Percentiles rank a stretch among this genome's conserved stretches.
Conservation (phyloP, 2,329 filamentous ascomycete genomes). For the Corinectria fuckeliana region DNA sequence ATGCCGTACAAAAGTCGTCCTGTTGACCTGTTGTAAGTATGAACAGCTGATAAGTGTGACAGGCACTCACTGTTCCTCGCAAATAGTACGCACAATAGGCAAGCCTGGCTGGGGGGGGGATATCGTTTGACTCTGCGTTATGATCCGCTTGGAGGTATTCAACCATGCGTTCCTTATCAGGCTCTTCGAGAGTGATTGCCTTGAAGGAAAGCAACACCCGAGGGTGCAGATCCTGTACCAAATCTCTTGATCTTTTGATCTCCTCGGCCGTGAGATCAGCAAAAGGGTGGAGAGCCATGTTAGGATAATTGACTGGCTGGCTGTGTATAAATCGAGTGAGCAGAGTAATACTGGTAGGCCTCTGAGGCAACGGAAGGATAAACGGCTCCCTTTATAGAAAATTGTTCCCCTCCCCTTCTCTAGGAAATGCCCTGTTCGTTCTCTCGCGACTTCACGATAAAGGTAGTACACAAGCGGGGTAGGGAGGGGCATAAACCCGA, state of each 20-base stretch:
- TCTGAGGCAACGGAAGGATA: background rate
- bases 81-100: slow-evolving; percentile 15
- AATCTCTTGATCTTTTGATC: slow-evolving; percentile 9
- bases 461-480: background rate
- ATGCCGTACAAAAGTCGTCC: slow-evolving; percentile 6
- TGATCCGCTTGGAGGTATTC: slow-evolving; percentile 8
- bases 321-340: background rate
- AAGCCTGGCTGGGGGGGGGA: background rate
- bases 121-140: background rate
- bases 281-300: slow-evolving; percentile 15
- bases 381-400: background rate
- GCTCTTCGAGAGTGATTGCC: slow-evolving; percentile 16
- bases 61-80: slow-evolving; percentile 9
- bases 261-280: slow-evolving; percentile 14
- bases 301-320: background rate
- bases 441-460: background rate
- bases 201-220: slow-evolving; percentile 15
- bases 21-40: background rate
- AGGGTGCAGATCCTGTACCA: slow-evolving; percentile 7
- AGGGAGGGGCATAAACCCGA: background rate
- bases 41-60: background rate
- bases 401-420: background rate
- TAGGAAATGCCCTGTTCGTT: background rate
- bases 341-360: background rate
- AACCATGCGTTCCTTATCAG: slow-evolving; percentile 12